A percentile compares a stretch with the other conserved stretches of the same genome.
These are phyloP conservation scores for Pythium phragmiticola DNA, from an alignment of 352 stramenopile genomes.

Conservation along the genomic window DNA sequence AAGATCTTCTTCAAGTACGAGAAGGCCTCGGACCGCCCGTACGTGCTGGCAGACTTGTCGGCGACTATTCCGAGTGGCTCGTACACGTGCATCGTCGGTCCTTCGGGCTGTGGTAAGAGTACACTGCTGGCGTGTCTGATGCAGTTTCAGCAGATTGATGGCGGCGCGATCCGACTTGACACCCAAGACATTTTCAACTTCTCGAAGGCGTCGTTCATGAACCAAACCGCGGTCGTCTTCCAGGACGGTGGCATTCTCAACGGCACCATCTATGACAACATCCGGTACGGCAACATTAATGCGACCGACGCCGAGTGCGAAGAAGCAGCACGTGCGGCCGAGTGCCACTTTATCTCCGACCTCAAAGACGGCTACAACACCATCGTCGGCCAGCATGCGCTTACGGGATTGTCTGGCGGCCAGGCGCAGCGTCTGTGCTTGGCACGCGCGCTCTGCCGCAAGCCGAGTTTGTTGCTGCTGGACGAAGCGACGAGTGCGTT, in stretches of 20 bases:
- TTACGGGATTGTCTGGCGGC: slow-evolving; percentile 80
- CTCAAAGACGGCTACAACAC: slow-evolving; percentile 83
- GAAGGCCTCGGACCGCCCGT: slow-evolving; percentile 77
- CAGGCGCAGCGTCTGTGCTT: slow-evolving; percentile 87
- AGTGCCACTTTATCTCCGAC: slow-evolving; percentile 82
- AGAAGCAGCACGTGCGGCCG: slow-evolving; percentile 70
- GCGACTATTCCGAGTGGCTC: slow-evolving; percentile 69
- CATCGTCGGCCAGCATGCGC: slow-evolving; percentile 83
- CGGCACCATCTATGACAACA: slow-evolving; percentile 88
- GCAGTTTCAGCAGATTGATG: slow-evolving; percentile 85
- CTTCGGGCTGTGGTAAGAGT: slow-evolving; percentile 87
- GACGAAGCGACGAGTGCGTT: slow-evolving; percentile 87
- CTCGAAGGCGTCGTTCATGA: slow-evolving; percentile 86
- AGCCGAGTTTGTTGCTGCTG: slow-evolving; percentile 75
- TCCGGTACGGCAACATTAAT: slow-evolving; percentile 74
- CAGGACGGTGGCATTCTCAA: slow-evolving; percentile 87
- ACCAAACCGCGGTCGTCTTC: slow-evolving; percentile 85
- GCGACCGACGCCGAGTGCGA: slow-evolving; percentile 81
- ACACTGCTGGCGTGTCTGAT: slow-evolving; percentile 85
- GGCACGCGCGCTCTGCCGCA: slow-evolving; percentile 74
- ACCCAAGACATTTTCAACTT: slow-evolving; percentile 85
- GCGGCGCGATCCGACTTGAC: slow-evolving; percentile 81
- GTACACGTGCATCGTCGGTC: slow-evolving; percentile 85
- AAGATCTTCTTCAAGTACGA: slow-evolving; percentile 88
- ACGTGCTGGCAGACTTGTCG: slow-evolving; percentile 74